Evolutionary conservation across 148 eudicot species (phyloP), one percentile per base, ranked within the genome.

Genomic region (Amaranthus palmeri): DNA sequence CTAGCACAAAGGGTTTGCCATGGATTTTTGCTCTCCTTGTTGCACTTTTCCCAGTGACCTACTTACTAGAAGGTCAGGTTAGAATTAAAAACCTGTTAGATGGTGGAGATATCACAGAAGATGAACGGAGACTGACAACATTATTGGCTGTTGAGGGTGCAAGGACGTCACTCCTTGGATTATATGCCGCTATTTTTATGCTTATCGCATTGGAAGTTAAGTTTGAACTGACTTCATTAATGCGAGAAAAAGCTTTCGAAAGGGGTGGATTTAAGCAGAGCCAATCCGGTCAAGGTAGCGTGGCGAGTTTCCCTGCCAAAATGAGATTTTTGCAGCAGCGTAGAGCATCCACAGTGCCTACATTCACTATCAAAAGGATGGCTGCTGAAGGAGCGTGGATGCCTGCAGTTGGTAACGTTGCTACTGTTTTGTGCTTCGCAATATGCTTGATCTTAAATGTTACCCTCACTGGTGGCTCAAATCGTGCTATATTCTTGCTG

Each of bases 391-490:
- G 99, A 56, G 93, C 96, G 6, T 95, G 99, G 99, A 95, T 95
- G 99, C 99, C 99, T 40, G 93, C 99, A 59, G 99, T 95, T 60
- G 99, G 99, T 46, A 95, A 95, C 73, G 99, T 95, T 64, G 99
- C 97, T 49, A 90, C 97, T 5, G 79, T 89, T 11, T 85, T 95
- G 96, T 91, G 96, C 81, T 95, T 95, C 73, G 96, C 96, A 44
- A 95, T 91, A 79, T 89, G 96, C 83, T 73, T 95, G 69, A 91
- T 95, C 78, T 78, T 95, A 78, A 95, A 95, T 67, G 76, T 84
- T 57, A 88, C 82, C 79, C 88, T 95, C 65, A 89, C 97, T 0
- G 97, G 96, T 36, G 97, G 98, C 15, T 95, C 98, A 45, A 95
- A 95, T 78, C 90, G 92, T 79, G 98, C 96, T 15, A 95, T 95